These are phyloP conservation scores for Talaromyces sp. DNA, from an alignment of 2,329 filamentous ascomycete genomes.

Conservation along the genomic window DNA sequence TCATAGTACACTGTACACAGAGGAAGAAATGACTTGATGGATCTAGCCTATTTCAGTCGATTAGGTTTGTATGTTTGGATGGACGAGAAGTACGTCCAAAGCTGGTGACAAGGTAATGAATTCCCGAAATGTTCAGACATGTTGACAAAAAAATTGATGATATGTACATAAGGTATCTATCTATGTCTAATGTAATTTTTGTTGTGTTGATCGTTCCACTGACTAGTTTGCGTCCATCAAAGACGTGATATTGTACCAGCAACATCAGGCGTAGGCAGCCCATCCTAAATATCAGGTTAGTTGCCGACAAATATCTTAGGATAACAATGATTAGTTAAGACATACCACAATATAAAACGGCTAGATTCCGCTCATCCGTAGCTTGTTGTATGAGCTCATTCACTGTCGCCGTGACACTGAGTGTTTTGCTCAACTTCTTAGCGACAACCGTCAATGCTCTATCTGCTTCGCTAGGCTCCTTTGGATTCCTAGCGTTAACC, in stretches of 20 bases:
- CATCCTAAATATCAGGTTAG: constrained; percentile 37
- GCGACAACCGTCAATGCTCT: constrained; percentile 86
- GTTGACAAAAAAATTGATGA: background rate
- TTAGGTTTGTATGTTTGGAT: background rate
- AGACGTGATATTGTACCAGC: background rate
- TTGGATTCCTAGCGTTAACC: constrained; percentile 10
- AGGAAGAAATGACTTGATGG: no score
- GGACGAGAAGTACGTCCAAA: no score
- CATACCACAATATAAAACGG: constrained; percentile 79
- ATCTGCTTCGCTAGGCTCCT: constrained; percentile 75
- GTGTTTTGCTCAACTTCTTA: constrained; percentile 90
- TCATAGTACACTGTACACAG: no score
- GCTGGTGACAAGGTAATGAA: no score
- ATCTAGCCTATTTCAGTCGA: background rate
- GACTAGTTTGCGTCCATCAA: no score
- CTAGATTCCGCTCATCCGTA: constrained; percentile 86
- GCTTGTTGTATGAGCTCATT: constrained; percentile 97
- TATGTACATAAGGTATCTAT: background rate
- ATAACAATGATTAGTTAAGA: constrained; percentile 15
- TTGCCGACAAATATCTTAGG: background rate
- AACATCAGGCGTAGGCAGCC: constrained; percentile 49
- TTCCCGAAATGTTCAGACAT: background rate
- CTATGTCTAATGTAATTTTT: background rate
- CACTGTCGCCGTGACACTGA: constrained; percentile 92
- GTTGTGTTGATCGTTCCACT: background rate